These are phyloP conservation scores for Phytophthora multivora DNA, from an alignment of 352 stramenopile species.

Conservation along the genomic window DNA sequence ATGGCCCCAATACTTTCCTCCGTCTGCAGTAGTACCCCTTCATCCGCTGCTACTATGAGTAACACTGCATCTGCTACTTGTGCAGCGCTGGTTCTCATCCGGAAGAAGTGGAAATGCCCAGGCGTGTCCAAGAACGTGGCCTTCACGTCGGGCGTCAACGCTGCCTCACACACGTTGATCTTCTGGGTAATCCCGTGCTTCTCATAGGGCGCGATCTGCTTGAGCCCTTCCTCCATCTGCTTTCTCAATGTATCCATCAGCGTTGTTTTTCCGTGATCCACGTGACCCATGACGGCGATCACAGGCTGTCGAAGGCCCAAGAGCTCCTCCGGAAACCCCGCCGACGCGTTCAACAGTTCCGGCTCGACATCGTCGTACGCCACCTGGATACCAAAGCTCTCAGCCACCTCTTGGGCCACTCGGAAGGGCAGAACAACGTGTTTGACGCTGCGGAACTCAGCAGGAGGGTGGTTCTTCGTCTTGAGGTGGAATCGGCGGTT, in stretches of 20 bases:
- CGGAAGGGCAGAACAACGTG: constrained; percentile 75
- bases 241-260: constrained; percentile 96
- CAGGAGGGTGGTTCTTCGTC: constrained; percentile 40
- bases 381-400: constrained; percentile 43
- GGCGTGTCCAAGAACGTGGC: constrained; percentile 99
- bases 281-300: constrained; percentile 99
- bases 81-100: constrained; percentile 96
- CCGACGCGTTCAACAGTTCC: constrained; percentile 27
- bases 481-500: constrained; percentile 64
- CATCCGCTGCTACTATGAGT: constrained; percentile 98
- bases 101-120: constrained; percentile 99
- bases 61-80: constrained; percentile 98
- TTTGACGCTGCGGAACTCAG: constrained; percentile 81
- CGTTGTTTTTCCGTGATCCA: constrained; percentile 99
- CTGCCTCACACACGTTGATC: constrained; percentile 96
- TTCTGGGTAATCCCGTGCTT: constrained; percentile 99
- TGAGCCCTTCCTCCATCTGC: constrained; percentile 39
- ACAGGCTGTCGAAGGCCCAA: constrained; percentile 89
- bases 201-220: constrained; percentile 91
- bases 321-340: constrained; percentile 18
- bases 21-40: constrained; percentile 98
- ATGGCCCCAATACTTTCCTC: constrained; percentile 94
- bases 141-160: constrained; percentile 68
- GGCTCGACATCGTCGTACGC: constrained; percentile 74
- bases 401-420: constrained; percentile 59